Evolutionary conservation across 306 rosid species (phyloP).

Genomic region (Malus asiatica): DNA sequence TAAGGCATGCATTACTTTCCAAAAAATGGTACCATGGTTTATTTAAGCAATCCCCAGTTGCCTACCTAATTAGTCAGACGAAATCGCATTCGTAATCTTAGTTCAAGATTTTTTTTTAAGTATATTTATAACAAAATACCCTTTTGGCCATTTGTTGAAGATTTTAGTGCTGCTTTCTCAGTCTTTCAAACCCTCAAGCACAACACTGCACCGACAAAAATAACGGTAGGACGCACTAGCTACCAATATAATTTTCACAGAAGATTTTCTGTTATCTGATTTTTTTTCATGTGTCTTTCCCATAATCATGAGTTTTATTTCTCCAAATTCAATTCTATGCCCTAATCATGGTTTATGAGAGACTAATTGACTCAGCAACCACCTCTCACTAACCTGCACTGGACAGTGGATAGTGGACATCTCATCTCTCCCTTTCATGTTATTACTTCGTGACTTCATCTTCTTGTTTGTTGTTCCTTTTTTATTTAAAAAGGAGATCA

Average conservation of each 20-base stretch:
- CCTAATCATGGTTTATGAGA: constrained; percentile 25
- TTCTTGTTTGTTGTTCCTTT: neutral
- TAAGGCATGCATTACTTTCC: neutral
- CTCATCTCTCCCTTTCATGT: constrained; percentile 14
- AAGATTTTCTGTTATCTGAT: constrained; percentile 12
- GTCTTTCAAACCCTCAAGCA: neutral
- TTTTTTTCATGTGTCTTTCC: constrained; percentile 14
- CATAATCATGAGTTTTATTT: constrained; percentile 17
- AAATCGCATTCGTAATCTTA: neutral
- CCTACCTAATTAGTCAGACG: neutral
- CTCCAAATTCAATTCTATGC: constrained; percentile 18
- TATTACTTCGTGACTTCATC: constrained; percentile 7
- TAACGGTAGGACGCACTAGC: constrained; percentile 10
- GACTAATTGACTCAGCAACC: constrained; percentile 32
- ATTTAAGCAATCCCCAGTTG: neutral
- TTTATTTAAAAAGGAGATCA: no score
- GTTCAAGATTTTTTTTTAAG: neutral
- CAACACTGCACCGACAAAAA: neutral
- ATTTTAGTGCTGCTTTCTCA: neutral
- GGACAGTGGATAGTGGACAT: constrained; percentile 3
- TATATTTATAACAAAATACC: neutral
- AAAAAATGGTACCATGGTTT: neutral
- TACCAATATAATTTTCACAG: neutral
- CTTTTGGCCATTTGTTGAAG: neutral
- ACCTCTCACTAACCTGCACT: constrained; percentile 39